Conservation (phyloP, 1,284 basidiomycete genomes). For the Wolfiporia cocos region DNA sequence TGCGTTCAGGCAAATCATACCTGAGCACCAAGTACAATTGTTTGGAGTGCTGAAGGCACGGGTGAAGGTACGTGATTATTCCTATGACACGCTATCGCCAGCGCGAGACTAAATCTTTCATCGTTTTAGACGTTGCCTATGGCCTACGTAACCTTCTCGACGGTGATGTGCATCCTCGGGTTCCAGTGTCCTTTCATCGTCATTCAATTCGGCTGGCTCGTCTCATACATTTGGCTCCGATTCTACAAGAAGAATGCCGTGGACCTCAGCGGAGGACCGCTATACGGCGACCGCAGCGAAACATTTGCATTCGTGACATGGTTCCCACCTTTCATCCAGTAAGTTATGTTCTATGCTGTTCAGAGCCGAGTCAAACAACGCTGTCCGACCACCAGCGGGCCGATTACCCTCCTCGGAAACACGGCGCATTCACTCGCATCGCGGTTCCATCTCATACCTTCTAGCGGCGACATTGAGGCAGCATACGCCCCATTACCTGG, state of each 20-base stretch:
- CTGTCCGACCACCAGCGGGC: constrained; percentile 47
- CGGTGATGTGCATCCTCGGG: constrained; percentile 82
- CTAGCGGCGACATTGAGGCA: constrained; percentile 62
- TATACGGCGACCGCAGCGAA: constrained; percentile 90
- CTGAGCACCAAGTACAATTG: constrained; percentile 95
- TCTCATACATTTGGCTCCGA: constrained; percentile 90
- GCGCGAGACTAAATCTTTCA: background rate
- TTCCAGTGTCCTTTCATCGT: constrained; percentile 93
- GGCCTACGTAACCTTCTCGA: constrained; percentile 88
- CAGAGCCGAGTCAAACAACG: too few species aligned
- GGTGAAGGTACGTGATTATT: constrained; percentile 67
- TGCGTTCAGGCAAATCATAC: constrained; percentile 95
- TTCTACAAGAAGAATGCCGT: constrained; percentile 86
- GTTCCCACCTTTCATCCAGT: constrained; percentile 96
- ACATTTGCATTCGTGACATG: constrained; percentile 95
- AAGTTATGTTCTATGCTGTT: too few species aligned
- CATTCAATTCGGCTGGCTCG: constrained; percentile 98
- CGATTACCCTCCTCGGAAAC: constrained; percentile 65
- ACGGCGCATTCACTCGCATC: constrained; percentile 64
- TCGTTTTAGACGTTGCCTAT: constrained; percentile 79
- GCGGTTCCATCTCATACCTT: constrained; percentile 78
- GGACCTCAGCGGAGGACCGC: constrained; percentile 51
- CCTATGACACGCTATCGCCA: constrained; percentile 6
- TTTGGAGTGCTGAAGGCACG: constrained; percentile 81
- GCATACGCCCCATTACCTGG: constrained; percentile 76